phyloP scores from a whole-genome alignment of 345 rosid species.

The Bruguiera gymnorhiza region DNA sequence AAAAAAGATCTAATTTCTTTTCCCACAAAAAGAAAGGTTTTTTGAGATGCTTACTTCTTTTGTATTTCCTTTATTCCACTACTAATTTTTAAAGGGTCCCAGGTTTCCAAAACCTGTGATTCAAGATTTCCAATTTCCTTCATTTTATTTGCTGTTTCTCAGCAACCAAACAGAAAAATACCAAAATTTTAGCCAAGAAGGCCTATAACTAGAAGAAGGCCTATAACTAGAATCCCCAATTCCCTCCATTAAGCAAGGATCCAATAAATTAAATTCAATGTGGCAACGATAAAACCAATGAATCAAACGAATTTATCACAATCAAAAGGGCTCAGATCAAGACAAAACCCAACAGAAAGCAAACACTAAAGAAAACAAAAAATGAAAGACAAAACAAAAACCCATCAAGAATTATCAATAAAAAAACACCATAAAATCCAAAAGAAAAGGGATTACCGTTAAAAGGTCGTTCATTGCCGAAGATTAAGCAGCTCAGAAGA shows the following conservation, averaged over 20 bases:
- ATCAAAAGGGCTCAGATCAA: conserved; percentile 20
- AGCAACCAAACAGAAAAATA: conserved; percentile 12
- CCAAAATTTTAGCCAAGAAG: background rate
- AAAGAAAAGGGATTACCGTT: conserved; percentile 40
- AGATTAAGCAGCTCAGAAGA: conserved; percentile 18
- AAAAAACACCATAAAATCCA: background rate
- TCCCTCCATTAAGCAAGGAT: conserved; percentile 3
- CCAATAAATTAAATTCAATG: conserved; percentile 6
- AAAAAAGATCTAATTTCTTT: conserved; percentile 15
- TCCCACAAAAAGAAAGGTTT: background rate
- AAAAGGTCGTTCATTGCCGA: conserved; percentile 77
- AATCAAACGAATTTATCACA: conserved; percentile 9
- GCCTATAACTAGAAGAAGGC: background rate
- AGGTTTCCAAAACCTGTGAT: background rate
- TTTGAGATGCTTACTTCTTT: too few species aligned
- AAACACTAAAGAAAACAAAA: conserved; percentile 4
- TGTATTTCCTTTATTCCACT: background rate
- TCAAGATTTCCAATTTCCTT: background rate
- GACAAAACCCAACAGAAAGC: conserved; percentile 16
- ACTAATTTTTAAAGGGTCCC: background rate
- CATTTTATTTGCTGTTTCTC: conserved; percentile 1
- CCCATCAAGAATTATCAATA: background rate
- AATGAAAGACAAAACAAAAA: background rate
- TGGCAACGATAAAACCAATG: background rate
- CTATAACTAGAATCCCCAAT: background rate